phyloP scores from a whole-genome alignment of 352 stramenopile species.

The Elongisporangium prolatum region DNA sequence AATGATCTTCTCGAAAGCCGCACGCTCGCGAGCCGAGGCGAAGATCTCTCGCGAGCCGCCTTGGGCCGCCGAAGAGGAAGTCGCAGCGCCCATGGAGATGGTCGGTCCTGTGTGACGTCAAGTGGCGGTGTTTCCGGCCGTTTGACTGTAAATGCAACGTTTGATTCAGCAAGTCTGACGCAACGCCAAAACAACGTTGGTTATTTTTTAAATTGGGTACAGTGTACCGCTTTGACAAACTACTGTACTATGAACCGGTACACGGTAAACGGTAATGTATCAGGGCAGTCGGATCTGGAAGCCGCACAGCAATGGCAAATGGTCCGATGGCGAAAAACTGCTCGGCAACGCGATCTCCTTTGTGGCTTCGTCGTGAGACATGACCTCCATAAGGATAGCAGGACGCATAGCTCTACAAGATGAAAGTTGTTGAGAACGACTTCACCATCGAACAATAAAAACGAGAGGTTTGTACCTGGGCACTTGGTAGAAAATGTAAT shows the following conservation, averaged over 20 bases:
- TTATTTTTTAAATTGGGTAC: constrained; percentile 6
- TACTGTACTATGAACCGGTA: background rate
- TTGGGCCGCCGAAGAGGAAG: constrained; percentile 22
- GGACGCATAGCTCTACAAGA: constrained; percentile 23
- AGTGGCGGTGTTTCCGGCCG: background rate
- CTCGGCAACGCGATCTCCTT: constrained; percentile 61
- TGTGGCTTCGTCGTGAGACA: constrained; percentile 54
- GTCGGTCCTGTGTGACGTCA: background rate
- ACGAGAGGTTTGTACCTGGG: constrained; percentile 20
- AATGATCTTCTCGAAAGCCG: constrained; percentile 75
- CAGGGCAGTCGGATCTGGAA: constrained; percentile 27
- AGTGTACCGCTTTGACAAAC: background rate
- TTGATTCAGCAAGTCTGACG: background rate
- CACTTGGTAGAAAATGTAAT: constrained; percentile 81
- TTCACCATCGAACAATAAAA: background rate
- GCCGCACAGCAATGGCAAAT: constrained; percentile 67
- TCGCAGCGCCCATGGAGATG: constrained; percentile 35
- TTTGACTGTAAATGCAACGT: constrained; percentile 4
- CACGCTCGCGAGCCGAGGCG: constrained; percentile 39
- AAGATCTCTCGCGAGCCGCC: constrained; percentile 29
- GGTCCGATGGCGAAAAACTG: constrained; percentile 64
- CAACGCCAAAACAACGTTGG: background rate
- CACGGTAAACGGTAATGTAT: background rate
- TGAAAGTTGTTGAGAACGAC: background rate
- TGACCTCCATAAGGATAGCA: constrained; percentile 62